Evolutionary conservation across 805 yeast genomes (phyloP).

Genomic region (Candida coleopterorum): DNA sequence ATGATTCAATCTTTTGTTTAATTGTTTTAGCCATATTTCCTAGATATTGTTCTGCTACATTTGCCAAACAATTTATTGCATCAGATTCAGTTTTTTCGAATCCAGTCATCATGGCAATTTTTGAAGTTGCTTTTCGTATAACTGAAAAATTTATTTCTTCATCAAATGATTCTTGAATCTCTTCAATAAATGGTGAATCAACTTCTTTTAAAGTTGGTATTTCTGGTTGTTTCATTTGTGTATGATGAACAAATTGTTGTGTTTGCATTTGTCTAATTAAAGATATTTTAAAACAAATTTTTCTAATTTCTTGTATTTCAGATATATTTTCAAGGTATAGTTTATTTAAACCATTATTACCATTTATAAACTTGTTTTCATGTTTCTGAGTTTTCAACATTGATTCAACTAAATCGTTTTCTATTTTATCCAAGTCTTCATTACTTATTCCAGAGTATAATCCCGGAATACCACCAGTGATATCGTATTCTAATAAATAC

Average conservation of each 20-base stretch:
- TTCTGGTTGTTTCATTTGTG: conserved; percentile 68
- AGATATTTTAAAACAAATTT: conserved; percentile 82
- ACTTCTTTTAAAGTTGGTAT: conserved; percentile 55
- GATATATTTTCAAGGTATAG: conserved; percentile 61
- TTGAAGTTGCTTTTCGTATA: conserved; percentile 65
- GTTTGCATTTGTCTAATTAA: conserved; percentile 88
- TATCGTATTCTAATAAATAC: conserved; percentile 77
- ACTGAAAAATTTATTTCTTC: conserved; percentile 57
- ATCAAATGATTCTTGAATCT: conserved; percentile 27
- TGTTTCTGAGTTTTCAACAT: conserved; percentile 22
- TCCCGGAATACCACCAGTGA: conserved; percentile 74
- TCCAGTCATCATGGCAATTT: conserved; percentile 86
- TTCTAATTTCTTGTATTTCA: conserved; percentile 83
- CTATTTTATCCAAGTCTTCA: conserved; percentile 34
- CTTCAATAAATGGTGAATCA: conserved; percentile 56
- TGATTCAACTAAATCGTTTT: conserved; percentile 31
- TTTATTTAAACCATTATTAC: conserved; percentile 55
- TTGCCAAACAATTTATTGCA: conserved; percentile 77
- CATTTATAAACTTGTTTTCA: conserved; percentile 26
- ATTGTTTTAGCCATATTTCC: conserved; percentile 68
- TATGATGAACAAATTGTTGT: conserved; percentile 66
- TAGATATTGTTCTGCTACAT: conserved; percentile 76
- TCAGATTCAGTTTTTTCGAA: conserved; percentile 77
- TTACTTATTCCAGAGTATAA: conserved; percentile 51
- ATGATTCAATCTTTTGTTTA: conserved; percentile 66